A percentile compares a stretch with the other conserved stretches of the same genome.
Evolutionary conservation across 352 stramenopile species (phyloP).

Genomic region (Phytophthora boehmeriae): DNA sequence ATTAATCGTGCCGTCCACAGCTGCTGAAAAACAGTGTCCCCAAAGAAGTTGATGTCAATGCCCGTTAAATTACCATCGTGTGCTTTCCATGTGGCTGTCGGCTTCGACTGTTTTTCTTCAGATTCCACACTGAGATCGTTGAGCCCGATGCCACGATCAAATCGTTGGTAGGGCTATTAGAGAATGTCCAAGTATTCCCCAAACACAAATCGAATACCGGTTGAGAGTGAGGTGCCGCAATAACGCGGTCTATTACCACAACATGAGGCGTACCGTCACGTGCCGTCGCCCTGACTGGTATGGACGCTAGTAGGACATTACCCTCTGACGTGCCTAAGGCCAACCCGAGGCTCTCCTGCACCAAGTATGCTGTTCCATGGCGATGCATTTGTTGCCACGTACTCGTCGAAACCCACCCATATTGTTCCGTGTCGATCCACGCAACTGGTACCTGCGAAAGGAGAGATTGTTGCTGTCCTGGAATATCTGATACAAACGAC

Average conservation of each 20-base stretch:
- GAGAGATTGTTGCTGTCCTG: constrained; percentile 22
- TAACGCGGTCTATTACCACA: constrained; percentile 47
- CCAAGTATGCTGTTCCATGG: constrained; percentile 19
- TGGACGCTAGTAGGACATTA: constrained; percentile 53
- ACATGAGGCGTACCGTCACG: constrained; percentile 18
- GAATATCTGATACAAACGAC: constrained; percentile 34
- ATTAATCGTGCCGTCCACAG: constrained; percentile 68
- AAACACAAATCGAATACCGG: constrained; percentile 66
- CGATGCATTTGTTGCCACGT: constrained; percentile 74
- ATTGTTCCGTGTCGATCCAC: constrained; percentile 73
- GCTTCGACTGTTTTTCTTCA: constrained; percentile 53
- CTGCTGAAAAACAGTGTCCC: constrained; percentile 66
- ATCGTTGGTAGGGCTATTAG: constrained; percentile 55
- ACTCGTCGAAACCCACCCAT: constrained; percentile 72
- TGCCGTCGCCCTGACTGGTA: constrained; percentile 38
- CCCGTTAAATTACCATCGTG: constrained; percentile 76
- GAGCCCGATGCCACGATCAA: constrained; percentile 67
- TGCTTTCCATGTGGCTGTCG: constrained; percentile 56
- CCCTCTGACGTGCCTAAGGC: constrained; percentile 67
- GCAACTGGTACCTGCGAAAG: constrained; percentile 48
- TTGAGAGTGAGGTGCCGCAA: constrained; percentile 60
- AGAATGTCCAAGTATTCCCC: constrained; percentile 55
- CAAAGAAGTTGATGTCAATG: constrained; percentile 66
- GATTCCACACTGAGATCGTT: constrained; percentile 75
- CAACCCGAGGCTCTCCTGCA: constrained; percentile 36